These are phyloP conservation scores for Trypanosoma caninum DNA, from an alignment of 208 protist genomes.

Conservation along the genomic window DNA sequence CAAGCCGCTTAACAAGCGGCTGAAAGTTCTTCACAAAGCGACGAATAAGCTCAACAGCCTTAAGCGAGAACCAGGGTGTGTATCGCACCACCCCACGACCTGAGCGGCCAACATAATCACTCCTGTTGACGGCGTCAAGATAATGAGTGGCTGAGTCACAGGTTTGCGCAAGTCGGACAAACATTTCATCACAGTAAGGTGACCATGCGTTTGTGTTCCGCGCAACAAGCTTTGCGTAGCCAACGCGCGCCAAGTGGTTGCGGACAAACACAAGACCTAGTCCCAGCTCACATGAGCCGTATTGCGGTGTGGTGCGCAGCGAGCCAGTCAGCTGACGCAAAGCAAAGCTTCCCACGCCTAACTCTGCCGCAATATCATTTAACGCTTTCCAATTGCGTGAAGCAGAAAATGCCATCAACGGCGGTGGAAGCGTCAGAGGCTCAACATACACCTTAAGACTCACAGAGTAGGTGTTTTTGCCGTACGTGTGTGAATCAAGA, in stretches of 20 bases:
- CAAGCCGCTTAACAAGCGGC: constrained; percentile 67
- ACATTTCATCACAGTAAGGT: constrained; percentile 58
- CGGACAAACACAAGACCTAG: constrained; percentile 76
- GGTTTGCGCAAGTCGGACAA: constrained; percentile 69
- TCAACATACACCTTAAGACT: constrained; percentile 23
- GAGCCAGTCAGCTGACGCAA: constrained; percentile 71
- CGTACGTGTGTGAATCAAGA: constrained; percentile 27
- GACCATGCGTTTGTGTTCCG: constrained; percentile 64
- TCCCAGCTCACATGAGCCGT: constrained; percentile 82
- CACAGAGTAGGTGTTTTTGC: constrained; percentile 38
- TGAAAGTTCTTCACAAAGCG: constrained; percentile 63
- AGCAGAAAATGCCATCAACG: constrained; percentile 45
- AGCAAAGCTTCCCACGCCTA: constrained; percentile 47
- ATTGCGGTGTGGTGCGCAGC: constrained; percentile 66
- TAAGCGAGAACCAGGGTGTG: constrained; percentile 80
- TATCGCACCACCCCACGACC: constrained; percentile 34
- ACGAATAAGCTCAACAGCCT: constrained; percentile 54
- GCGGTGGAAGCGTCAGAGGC: constrained; percentile 45
- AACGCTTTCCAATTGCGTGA: constrained; percentile 69
- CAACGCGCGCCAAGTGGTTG: constrained; percentile 64
- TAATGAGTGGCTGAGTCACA: constrained; percentile 56
- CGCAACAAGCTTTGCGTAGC: constrained; percentile 76
- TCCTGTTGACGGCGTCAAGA: constrained; percentile 59
- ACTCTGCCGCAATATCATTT: constrained; percentile 46
- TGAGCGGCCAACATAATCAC: constrained; percentile 51